Base-by-base conservation (phyloP, 441 rosid genomes). In the Erodium trifolium region DNA sequence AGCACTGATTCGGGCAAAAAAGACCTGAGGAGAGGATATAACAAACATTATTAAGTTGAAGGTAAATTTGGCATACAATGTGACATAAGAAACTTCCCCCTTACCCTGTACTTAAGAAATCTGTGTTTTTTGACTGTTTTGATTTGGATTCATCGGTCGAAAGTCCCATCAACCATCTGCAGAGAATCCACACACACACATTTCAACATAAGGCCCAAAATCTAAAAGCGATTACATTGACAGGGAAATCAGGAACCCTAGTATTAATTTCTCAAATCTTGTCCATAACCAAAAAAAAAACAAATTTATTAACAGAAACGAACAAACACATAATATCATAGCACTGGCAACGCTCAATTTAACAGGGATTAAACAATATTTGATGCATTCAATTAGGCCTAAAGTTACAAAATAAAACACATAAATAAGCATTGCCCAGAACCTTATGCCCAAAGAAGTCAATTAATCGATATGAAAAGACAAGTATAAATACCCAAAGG, bases 141-240 rank as follows among this genome's bases (percentile, higher is more conserved):
- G 66, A 62, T 62, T 83, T 72, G 0, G 78, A 72, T 71, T 77
- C 71, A 69, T 86, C 74, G 3, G 81, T 13, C 4, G 79, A 79
- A 34, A 77, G 80, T 63, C 88, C 95, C 79, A 90, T 78, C 73
- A 92, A 79, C 93, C 93, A 88, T 83, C 98, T 92, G 80, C 75
- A 82, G 11, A 59, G 37, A 34, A 34, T 4, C 37, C 37, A 34
- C 5, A 34, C 5, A 34, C 5, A 5, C 37, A 34, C 4, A 34
- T 41, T 41, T 41, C 47, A 41, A 41, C 47, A 41, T 1, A 11
- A 0, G 18, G 12, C 10, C 9, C 4, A 67, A 23, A 34, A 62
- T 18, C 13, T 43, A 45, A 35, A 39, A 7, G 6, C 67, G 68
- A 41, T 41, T 1, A 41, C 47, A 34, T 34, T 34, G 37, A 34